phyloP scores from a whole-genome alignment of 768 basidiomycete genomes.

The Collybia nuda region DNA sequence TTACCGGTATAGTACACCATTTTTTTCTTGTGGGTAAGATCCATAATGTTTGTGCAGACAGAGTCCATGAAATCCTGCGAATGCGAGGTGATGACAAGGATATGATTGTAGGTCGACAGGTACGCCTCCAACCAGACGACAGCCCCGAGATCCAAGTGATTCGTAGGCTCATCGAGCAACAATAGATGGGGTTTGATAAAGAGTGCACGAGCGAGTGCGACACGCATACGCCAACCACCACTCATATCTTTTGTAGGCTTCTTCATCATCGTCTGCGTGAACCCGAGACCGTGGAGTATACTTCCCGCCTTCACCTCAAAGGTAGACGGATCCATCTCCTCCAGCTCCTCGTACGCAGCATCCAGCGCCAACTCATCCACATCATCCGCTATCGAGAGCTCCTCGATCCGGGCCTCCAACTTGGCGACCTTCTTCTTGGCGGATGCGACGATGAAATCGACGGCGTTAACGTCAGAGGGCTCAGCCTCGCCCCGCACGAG shows the following conservation, averaged over 20 bases:
- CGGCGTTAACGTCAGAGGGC: constrained; percentile 91
- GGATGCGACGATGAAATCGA: constrained; percentile 94
- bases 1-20: constrained; percentile 94
- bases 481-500: constrained; percentile 95
- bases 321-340: constrained; percentile 93
- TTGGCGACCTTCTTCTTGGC: constrained; percentile 92
- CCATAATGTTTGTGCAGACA: constrained; percentile 98
- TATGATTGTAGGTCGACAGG: constrained; percentile 97
- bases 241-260: constrained; percentile 98
- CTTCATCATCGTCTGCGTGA: constrained; percentile 88
- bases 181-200: constrained; percentile 97
- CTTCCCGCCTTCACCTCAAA: constrained; percentile 96
- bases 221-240: constrained; percentile 99
- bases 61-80: constrained; percentile 99
- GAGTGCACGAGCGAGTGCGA: constrained; percentile 91
- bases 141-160: constrained; percentile 94
- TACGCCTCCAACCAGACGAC: constrained; percentile 99
- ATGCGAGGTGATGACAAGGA: constrained; percentile 95
- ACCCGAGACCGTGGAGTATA: constrained; percentile 97
- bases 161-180: constrained; percentile 90
- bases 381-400: constrained; percentile 84
- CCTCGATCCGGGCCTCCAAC: constrained; percentile 92
- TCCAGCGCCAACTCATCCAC: constrained; percentile 90
- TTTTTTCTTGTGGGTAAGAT: constrained; percentile 89
- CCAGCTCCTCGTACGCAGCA: constrained; percentile 89